Evolutionary conservation across 306 rosid species (phyloP).

Genomic region (Begonia fuchsioides): DNA sequence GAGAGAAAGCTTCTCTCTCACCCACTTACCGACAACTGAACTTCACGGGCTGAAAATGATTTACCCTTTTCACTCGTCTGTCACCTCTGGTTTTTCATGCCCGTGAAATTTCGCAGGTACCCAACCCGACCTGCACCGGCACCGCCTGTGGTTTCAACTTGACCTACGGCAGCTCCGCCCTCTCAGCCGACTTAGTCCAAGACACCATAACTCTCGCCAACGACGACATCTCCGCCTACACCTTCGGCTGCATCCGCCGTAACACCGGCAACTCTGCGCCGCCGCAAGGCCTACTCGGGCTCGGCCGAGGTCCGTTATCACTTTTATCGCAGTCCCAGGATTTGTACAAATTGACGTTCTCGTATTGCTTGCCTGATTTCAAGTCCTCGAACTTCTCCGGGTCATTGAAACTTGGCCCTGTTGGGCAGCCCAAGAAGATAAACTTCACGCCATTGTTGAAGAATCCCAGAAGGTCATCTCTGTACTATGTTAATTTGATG

Average conservation of each 20-base stretch:
- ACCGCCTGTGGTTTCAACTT: conserved; percentile 64
- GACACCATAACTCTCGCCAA: conserved; percentile 64
- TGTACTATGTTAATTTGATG: conserved; percentile 56
- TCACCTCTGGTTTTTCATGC: background rate
- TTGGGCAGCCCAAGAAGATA: conserved; percentile 63
- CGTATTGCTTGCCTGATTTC: conserved; percentile 85
- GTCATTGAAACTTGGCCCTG: conserved; percentile 76
- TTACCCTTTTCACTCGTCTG: background rate
- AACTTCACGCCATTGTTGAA: conserved; percentile 70
- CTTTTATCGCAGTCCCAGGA: conserved; percentile 59
- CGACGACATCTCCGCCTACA: conserved; percentile 44
- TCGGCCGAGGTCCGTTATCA: conserved; percentile 88
- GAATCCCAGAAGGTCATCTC: conserved; percentile 77
- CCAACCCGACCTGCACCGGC: conserved; percentile 61
- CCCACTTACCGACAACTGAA: conserved; percentile 8
- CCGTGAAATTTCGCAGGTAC: conserved; percentile 50
- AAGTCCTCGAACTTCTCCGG: conserved; percentile 62
- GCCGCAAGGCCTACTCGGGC: conserved; percentile 69
- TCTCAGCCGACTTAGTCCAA: conserved; percentile 52
- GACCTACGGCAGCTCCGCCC: conserved; percentile 62
- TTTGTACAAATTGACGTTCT: conserved; percentile 71
- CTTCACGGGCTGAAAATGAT: conserved; percentile 5
- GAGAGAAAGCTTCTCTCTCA: background rate
- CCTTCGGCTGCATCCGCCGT: conserved; percentile 69
- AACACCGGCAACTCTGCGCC: conserved; percentile 57